Percentiles rank a stretch among this genome's conserved stretches.
These are phyloP conservation scores for Geotrichum europaeum DNA, from an alignment of 1,139 yeast genomes.

Conservation along the genomic window DNA sequence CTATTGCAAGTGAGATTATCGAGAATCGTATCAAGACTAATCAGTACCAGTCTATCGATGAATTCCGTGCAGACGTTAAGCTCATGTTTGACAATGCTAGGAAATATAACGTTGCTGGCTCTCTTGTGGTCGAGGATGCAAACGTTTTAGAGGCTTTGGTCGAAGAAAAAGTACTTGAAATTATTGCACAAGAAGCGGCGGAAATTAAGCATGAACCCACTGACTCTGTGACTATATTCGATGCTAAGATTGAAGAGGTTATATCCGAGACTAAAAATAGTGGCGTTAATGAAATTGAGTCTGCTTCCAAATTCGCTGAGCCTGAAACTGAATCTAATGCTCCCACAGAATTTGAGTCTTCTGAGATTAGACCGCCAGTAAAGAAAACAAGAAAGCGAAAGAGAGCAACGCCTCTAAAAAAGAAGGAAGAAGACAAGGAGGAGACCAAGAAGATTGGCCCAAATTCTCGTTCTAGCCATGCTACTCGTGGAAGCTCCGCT, in stretches of 20 bases:
- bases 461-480: neutral
- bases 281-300: neutral
- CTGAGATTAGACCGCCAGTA: neutral
- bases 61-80: slow-evolving; percentile 65
- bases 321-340: neutral
- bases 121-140: slow-evolving; percentile 78
- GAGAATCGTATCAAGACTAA: slow-evolving; percentile 39
- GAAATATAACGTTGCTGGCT: slow-evolving; percentile 83
- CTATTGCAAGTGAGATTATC: slow-evolving; percentile 74
- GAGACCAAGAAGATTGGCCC: neutral
- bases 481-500: neutral
- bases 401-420: neutral
- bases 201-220: neutral
- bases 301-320: neutral
- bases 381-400: neutral
- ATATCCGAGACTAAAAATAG: neutral
- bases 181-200: neutral
- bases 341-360: neutral
- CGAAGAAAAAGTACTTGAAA: slow-evolving; percentile 4
- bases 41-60: slow-evolving; percentile 51
- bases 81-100: slow-evolving; percentile 79
- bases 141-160: slow-evolving; percentile 43
- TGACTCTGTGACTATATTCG: neutral
- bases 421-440: neutral
- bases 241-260: neutral